Evolutionary conservation across 2,329 filamentous ascomycete species (phyloP).

Genomic region (Bipolaris bicolor): DNA sequence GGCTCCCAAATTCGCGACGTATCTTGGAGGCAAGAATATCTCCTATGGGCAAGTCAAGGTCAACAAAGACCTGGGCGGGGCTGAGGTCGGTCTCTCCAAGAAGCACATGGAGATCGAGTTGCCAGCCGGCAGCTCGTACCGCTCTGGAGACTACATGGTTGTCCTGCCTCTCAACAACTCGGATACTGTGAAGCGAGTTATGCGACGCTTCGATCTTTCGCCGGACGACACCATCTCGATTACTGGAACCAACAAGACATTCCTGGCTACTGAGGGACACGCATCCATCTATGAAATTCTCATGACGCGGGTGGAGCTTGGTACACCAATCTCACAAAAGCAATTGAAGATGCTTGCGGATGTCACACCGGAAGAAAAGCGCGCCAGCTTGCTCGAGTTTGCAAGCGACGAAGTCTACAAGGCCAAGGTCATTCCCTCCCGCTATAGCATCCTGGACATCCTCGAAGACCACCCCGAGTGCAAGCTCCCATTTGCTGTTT

Average conservation of each 20-base stretch:
- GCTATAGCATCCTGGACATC: constrained; percentile 9
- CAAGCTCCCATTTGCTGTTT: constrained; percentile 4
- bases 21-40: constrained; percentile 12
- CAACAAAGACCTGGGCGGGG: constrained; percentile 25
- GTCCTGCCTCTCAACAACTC: constrained; percentile 68
- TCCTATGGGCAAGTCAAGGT: constrained; percentile 27
- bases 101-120: constrained; percentile 30
- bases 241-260: constrained; percentile 10
- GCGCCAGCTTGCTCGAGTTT: constrained; percentile 1
- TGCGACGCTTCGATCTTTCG: constrained; percentile 21
- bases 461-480: constrained; percentile 12
- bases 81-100: constrained; percentile 10
- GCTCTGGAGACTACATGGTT: constrained; percentile 75
- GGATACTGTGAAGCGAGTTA: constrained; percentile 21
- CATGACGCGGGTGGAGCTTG: constrained; percentile 14
- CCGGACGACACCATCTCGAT: constrained; percentile 18
- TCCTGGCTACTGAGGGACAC: constrained; percentile 5
- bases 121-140: constrained; percentile 60
- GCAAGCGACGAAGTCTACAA: constrained; percentile 11
- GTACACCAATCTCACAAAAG: constrained; percentile 15
- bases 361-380: constrained; percentile 7
- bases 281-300: constrained; percentile 8
- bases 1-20: constrained; percentile 12
- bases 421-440: constrained; percentile 7
- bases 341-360: constrained; percentile 10